Conservation (phyloP, 2,329 filamentous ascomycete genomes). For the Trichophaea hybrida region DNA sequence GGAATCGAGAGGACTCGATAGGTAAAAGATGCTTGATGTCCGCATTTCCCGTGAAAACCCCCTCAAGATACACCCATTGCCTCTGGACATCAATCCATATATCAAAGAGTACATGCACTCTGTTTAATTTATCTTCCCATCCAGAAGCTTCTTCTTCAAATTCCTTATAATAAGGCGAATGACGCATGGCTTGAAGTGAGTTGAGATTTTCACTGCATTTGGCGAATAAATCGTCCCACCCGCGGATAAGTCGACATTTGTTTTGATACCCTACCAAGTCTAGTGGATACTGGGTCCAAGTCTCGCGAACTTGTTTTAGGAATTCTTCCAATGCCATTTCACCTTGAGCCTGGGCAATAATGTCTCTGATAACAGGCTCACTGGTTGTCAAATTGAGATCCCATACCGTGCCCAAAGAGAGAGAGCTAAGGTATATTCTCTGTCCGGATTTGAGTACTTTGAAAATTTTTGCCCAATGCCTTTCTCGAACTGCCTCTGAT, state of each 20-base stretch:
- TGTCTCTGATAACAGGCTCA: constrained; percentile 76
- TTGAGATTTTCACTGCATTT: constrained; percentile 98
- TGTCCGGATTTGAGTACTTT: constrained; percentile 86
- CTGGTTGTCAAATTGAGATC: constrained; percentile 81
- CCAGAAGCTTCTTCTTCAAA: constrained; percentile 93
- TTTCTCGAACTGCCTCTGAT: constrained; percentile 87
- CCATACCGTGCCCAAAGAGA: constrained; percentile 98
- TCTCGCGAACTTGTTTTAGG: constrained; percentile 81
- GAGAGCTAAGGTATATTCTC: constrained; percentile 81
- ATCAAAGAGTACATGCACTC: constrained; percentile 93
- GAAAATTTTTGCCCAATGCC: constrained; percentile 97
- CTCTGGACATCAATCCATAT: constrained; percentile 99
- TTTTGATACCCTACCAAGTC: constrained; percentile 96
- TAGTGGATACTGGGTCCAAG: constrained; percentile 87
- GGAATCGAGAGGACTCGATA: constrained; percentile 89
- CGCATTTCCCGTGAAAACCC: constrained; percentile 94
- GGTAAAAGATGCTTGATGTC: constrained; percentile 97
- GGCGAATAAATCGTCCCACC: constrained; percentile 95
- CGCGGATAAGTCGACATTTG: constrained; percentile 91
- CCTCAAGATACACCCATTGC: constrained; percentile 98
- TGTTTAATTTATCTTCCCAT: constrained; percentile 97
- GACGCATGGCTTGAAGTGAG: constrained; percentile 94
- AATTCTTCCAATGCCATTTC: constrained; percentile 99
- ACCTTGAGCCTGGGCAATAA: constrained; percentile 88
- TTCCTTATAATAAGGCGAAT: constrained; percentile 98